Evolutionary conservation across 306 rosid genomes (phyloP).

Genomic region (Vigna trinervia): DNA sequence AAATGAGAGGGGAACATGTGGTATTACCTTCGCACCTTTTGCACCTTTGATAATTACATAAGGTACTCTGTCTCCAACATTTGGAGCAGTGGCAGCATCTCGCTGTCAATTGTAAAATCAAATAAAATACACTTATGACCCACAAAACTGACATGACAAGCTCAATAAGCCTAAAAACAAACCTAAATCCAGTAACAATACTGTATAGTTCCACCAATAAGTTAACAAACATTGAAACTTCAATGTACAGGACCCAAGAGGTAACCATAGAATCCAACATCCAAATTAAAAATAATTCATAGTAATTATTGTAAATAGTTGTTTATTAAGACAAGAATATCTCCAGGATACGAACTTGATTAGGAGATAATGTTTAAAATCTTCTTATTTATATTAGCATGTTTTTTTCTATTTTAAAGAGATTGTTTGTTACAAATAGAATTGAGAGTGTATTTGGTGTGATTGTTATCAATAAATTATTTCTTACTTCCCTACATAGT

Average conservation of each 20-base stretch:
- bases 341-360: too few relatives aligned
- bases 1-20: neutral
- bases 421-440: too few relatives aligned
- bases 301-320: too few relatives aligned
- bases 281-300: neutral
- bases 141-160: constrained; percentile 8
- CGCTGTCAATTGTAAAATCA: constrained; percentile 60
- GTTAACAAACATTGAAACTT: constrained; percentile 1
- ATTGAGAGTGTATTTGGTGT: too few relatives aligned
- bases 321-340: too few relatives aligned
- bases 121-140: constrained; percentile 29
- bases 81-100: constrained; percentile 99
- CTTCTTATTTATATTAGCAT: too few relatives aligned
- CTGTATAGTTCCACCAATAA: constrained; percentile 35
- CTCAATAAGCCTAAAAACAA: constrained; percentile 28
- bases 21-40: constrained; percentile 91
- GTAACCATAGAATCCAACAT: constrained; percentile 4
- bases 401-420: too few relatives aligned
- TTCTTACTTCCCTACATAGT: too few relatives aligned
- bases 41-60: constrained; percentile 94
- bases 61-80: constrained; percentile 98
- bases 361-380: too few relatives aligned
- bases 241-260: neutral
- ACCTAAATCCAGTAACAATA: neutral
- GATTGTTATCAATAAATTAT: too few relatives aligned